phyloP scores from a whole-genome alignment of 257 asterid genomes.

The Parsonsia alboflavescens region DNA sequence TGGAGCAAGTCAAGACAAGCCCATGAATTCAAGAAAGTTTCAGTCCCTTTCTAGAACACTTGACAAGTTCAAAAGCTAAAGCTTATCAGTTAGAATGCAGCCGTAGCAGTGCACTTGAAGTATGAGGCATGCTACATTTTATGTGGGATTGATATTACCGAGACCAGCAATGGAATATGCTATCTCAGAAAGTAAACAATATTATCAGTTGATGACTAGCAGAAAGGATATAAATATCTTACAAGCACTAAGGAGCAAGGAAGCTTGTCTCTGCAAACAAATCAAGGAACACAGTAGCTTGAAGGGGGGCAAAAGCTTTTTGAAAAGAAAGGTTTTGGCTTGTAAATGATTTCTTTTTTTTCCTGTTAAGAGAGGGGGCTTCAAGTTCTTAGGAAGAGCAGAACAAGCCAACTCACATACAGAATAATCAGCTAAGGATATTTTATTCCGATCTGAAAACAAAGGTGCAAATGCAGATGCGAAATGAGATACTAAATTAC shows the following conservation, averaged over 20 bases:
- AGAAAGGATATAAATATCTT: background rate
- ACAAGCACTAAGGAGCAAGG: no score
- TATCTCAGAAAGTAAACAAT: background rate
- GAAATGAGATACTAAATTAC: background rate
- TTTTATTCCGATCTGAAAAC: background rate
- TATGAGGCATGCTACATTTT: background rate
- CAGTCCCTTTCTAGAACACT: background rate
- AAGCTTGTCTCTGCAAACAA: no score
- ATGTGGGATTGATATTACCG: background rate
- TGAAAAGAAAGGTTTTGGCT: no score
- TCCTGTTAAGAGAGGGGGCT: no score
- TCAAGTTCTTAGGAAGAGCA: no score
- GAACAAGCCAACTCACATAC: no score
- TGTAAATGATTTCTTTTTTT: no score
- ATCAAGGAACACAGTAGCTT: no score
- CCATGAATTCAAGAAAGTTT: constrained; percentile 9
- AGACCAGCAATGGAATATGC: background rate
- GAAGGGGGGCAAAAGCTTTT: no score
- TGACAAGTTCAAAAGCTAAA: background rate
- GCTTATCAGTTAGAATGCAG: background rate
- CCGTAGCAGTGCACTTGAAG: background rate
- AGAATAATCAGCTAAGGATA: background rate
- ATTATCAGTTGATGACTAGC: background rate
- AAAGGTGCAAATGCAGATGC: background rate
- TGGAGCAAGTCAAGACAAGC: constrained; percentile 24